Evolutionary conservation across 2,329 filamentous ascomycete genomes (phyloP), one percentile per base, ranked within the genome.

Genomic region (Herpotrichia juniperi): DNA sequence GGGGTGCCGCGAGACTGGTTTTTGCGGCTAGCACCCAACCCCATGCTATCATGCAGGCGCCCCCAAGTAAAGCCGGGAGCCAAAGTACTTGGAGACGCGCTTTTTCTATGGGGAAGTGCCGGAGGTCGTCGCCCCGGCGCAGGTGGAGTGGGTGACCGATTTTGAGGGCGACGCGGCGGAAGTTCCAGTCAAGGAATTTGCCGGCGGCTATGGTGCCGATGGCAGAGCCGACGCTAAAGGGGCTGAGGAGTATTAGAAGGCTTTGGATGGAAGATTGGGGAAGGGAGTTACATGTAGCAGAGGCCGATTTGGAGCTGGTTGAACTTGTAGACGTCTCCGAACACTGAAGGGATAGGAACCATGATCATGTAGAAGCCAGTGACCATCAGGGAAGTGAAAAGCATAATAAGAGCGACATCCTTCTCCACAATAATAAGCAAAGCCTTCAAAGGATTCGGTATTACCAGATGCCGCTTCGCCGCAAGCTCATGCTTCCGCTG

Each of bases 201-300:
- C 58, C 58, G 14, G 28, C 40, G 22, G 31, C 12, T 12, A 54
- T 7, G 4, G 48, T 40, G 7, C 28, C 53, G 11, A 56, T n/a
- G 9, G 48, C 34, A 1, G 39, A 28, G 2, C 50, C 48, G 14
- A 42, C 17, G 66, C 4, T 70, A 57, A 46, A 61, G 61, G 6
- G 71, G 71, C 51, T 74, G 48, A 68, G 76, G 43, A 72, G 61
- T 6, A 64, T 59, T 9, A 91, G 70, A 1, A 89, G 57, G 1
- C 87, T 88, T 12, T 88, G 87, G 3, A 90, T 74, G 1, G 88
- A 79, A 0, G 87, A 86, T 0, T 83, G 76, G 6, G 89, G 32
- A 64, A 3, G 78, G 67, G 76, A 0, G 74, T 78, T 11, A 79
- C 37, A 53, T 42, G 32, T 46, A 56, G 21, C 42, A 48, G 2